Conservation (phyloP, 2,329 filamentous ascomycete species). For the Aspergillus latus region DNA sequence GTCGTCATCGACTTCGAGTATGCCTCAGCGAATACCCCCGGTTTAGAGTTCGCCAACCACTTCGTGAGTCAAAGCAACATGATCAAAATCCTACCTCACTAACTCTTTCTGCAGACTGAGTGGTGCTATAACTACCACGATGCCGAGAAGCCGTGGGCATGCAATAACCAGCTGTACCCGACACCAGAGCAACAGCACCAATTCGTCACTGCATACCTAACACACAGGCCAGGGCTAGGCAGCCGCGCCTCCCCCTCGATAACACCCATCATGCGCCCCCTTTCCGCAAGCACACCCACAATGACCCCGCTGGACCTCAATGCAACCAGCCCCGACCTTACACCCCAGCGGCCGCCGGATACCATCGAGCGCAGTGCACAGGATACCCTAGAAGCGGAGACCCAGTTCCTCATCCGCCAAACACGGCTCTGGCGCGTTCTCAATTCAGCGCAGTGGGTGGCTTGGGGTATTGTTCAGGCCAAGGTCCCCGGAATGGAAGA, state of each 20-base stretch:
- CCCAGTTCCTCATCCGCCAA: constrained; percentile 72
- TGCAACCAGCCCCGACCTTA: constrained; percentile 55
- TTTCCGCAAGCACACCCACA: constrained; percentile 49
- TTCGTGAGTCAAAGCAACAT: constrained; percentile 59
- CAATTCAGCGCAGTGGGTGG: constrained; percentile 87
- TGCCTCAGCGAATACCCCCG: constrained; percentile 80
- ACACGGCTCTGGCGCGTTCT: constrained; percentile 81
- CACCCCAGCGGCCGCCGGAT: constrained; percentile 53
- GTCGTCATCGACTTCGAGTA: constrained; percentile 99
- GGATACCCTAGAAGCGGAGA: constrained; percentile 64
- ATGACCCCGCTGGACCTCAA: constrained; percentile 77
- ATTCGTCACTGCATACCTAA: constrained; percentile 83
- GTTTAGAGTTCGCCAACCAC: constrained; percentile 94
- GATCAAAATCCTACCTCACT: constrained; percentile 14
- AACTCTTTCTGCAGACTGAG: constrained; percentile 59
- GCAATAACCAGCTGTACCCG: constrained; percentile 71
- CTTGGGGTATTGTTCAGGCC: constrained; percentile 95
- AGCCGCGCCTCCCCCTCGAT: constrained; percentile 28
- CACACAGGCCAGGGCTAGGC: constrained; percentile 65
- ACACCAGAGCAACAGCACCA: constrained; percentile 75
- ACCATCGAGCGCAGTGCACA: constrained; percentile 58
- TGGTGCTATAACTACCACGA: constrained; percentile 99
- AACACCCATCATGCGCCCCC: constrained; percentile 51
- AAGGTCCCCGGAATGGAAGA: constrained; percentile 72
- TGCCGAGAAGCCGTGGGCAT: constrained; percentile 61